Percentiles rank a stretch among this genome's conserved stretches.
Evolutionary conservation across 2,329 filamentous ascomycete species (phyloP).

Genomic region (Colletotrichum sp.): DNA sequence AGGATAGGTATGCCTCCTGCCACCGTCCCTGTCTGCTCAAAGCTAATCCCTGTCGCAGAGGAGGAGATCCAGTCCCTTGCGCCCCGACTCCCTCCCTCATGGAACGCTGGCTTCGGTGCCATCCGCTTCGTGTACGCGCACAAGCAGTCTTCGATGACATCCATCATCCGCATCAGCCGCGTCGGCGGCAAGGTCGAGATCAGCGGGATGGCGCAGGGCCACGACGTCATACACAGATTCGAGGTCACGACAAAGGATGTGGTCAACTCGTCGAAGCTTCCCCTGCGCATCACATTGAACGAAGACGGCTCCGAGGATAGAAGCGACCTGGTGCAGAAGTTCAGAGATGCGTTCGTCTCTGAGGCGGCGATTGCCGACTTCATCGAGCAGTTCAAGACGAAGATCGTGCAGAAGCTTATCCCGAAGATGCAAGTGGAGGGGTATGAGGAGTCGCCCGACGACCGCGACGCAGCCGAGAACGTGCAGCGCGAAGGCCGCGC

Average conservation of each 20-base stretch:
- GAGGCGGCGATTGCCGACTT: conserved; percentile 72
- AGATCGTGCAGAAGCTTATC: conserved; percentile 84
- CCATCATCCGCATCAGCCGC: conserved; percentile 80
- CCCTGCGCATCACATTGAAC: conserved; percentile 58
- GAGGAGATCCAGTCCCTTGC: conserved; percentile 61
- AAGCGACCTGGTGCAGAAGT: conserved; percentile 49
- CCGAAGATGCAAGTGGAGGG: conserved; percentile 80
- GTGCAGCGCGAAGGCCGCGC: conserved; percentile 45
- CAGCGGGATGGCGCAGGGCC: conserved; percentile 77
- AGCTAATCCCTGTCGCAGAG: conserved; percentile 44
- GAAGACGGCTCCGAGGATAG: conserved; percentile 53
- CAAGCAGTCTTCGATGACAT: conserved; percentile 83
- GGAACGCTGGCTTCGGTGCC: conserved; percentile 77
- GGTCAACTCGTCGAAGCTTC: conserved; percentile 64
- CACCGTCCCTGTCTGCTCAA: no score
- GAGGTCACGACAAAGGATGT: conserved; percentile 79
- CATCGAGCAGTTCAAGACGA: conserved; percentile 73
- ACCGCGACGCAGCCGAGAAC: conserved; percentile 44
- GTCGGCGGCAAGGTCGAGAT: conserved; percentile 86
- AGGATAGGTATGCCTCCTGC: conserved; percentile 60
- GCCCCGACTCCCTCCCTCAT: conserved; percentile 73
- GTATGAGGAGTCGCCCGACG: conserved; percentile 67
- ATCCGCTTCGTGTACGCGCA: conserved; percentile 89
- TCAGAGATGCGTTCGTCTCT: conserved; percentile 75
- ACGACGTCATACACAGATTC: conserved; percentile 81